phyloP scores from a whole-genome alignment of 345 rosid species.

The Ricinus communis region DNA sequence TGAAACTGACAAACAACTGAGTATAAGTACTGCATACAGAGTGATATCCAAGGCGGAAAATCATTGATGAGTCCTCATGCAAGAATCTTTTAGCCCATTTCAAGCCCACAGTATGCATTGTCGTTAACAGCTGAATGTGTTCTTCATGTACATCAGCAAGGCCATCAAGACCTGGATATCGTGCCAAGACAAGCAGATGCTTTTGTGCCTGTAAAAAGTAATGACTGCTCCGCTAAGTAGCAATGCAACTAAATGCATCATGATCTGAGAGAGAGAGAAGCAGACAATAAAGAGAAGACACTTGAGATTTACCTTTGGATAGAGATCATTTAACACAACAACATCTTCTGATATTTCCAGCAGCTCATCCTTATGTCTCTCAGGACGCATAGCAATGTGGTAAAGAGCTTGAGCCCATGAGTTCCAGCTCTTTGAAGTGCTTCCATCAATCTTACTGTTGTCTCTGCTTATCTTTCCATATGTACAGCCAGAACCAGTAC shows the following conservation, averaged over 20 bases:
- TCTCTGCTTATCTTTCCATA: constrained; percentile 22
- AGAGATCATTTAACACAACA: constrained; percentile 72
- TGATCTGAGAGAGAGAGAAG: not conserved
- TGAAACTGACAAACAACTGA: not conserved
- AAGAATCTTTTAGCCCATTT: constrained; percentile 70
- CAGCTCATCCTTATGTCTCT: constrained; percentile 50
- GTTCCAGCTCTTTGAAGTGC: constrained; percentile 49
- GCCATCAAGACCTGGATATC: constrained; percentile 55
- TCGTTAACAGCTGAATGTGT: constrained; percentile 53
- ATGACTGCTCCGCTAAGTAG: not conserved
- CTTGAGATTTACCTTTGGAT: constrained; percentile 63
- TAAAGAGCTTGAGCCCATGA: constrained; percentile 84
- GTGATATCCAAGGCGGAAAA: constrained; percentile 95
- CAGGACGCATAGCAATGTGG: constrained; percentile 72
- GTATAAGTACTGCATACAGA: constrained; percentile 42
- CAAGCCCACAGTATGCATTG: constrained; percentile 72
- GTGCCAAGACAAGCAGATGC: constrained; percentile 72
- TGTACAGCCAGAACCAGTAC: constrained; percentile 17
- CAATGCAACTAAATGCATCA: constrained; percentile 8
- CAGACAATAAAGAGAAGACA: not conserved
- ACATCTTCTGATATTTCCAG: constrained; percentile 60
- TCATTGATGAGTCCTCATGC: constrained; percentile 62
- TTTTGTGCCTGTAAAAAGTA: constrained; percentile 57
- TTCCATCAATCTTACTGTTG: constrained; percentile 28
- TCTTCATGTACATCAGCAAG: constrained; percentile 65